Evolutionary conservation across 805 yeast species (phyloP), one percentile per base, ranked within the genome.

Genomic region (Tetrapisispora fleetii): DNA sequence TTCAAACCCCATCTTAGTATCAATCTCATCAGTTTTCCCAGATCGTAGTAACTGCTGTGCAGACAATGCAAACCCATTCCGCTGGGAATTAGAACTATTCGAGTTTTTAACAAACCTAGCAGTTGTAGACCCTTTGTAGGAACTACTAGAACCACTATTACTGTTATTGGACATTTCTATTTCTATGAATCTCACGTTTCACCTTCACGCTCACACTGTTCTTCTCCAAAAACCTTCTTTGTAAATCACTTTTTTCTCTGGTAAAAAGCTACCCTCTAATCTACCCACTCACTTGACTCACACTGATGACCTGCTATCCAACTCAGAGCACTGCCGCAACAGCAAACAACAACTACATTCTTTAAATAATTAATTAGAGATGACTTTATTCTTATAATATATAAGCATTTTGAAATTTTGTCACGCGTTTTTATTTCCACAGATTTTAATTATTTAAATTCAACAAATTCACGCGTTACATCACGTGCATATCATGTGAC

Each of bases 1-100:
- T 40, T 83, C 86, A 62, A 93, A 93, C 13, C 98, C 99, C 93
- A 95, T 88, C 49, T 77, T 66, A 1, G 81, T 63, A 59, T 91
- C 99, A 10, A 90, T 70, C 28, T 74, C 72, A 58, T 89, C 95
- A 9, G 79, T 71, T 51, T 77, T 73, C 11, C 77, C 79, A 27
- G 81, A 72, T 24, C 80, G 83, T 47, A 75, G 62, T 50, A 65
- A 45, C 70, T 78, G 57, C 67, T 69, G 63, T 19, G 70, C 61
- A 28, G 63, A 52, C 13, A 59, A 47, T 16, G 63, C 65, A 53
- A 55, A 59, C 38, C 56, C 50, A 28, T 55, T 58, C 30, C 44
- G 28, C 19, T 41, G 44, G 7, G 37, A 18, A 30, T 32, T 37
- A 22, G 49, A 24, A 18, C 32, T 21, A 10, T 43, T 37, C 4